These are phyloP conservation scores for Plasmodium sp. DNA, from an alignment of 169 alveolate genomes.

Conservation along the genomic window DNA sequence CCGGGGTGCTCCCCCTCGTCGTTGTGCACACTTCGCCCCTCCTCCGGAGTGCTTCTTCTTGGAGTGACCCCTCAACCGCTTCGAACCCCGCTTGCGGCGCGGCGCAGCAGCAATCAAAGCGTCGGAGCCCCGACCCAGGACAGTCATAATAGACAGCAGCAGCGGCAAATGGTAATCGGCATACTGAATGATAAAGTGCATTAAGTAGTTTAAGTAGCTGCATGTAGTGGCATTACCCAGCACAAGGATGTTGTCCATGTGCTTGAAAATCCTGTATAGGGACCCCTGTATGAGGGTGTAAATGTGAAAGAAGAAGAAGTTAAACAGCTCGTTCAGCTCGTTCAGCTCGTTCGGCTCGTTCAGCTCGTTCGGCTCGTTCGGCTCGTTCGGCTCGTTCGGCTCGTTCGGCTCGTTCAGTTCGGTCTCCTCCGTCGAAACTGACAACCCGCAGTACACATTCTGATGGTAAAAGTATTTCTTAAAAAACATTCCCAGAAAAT, in stretches of 20 bases:
- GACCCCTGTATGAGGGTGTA: constrained; percentile 73
- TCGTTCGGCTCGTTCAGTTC: constrained; percentile 4
- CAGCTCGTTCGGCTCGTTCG: not conserved
- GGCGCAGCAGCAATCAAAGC: not conserved
- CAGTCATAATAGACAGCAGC: constrained; percentile 24
- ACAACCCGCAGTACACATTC: constrained; percentile 16
- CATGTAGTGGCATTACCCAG: constrained; percentile 17
- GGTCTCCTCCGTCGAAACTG: constrained; percentile 15
- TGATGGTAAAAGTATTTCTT: constrained; percentile 56
- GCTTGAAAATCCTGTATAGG: constrained; percentile 22
- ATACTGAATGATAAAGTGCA: constrained; percentile 30
- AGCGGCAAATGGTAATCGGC: constrained; percentile 71
- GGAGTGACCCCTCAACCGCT: not conserved
- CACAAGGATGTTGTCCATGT: constrained; percentile 3
- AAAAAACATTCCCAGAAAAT: constrained; percentile 51
- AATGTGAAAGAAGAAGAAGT: constrained; percentile 63
- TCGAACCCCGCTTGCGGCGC: not conserved
- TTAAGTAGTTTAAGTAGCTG: constrained; percentile 24
- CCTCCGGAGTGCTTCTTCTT: not conserved
- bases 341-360: constrained; percentile 3
- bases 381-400: no score
- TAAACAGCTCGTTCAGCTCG: constrained; percentile 36
- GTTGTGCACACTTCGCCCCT: not conserved
- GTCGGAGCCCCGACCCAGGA: not conserved
- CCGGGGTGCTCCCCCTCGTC: not conserved